Evolutionary conservation across 106 monocot genomes (phyloP), one percentile per base, ranked within the genome.

Genomic region (Platanthera zijinensis): DNA sequence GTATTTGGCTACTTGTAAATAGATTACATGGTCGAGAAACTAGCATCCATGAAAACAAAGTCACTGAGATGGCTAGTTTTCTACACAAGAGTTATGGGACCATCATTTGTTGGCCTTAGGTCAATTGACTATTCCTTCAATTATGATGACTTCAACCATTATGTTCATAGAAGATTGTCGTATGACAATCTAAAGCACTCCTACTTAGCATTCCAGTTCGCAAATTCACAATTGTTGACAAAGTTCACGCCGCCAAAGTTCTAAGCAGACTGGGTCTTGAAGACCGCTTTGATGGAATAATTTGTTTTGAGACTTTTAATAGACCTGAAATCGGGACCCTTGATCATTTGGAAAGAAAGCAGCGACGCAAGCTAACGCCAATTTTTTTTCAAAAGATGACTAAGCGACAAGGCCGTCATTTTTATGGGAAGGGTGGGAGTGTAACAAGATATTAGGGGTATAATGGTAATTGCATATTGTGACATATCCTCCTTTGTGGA

Each of bases 291-390:
- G 90, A 92, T 78, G 90, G 92, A 47, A 85, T 92, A 68, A 90
- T 95, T 56, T 95, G 95, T 75, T 95, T 95, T 76, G 95, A 95
- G 78, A 95, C 95, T 78, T 85, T 95, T 14, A 95, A 95, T 69
- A 78, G 74, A 12, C 79, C 80, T 3, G 28, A 49, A 25, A 25
- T 25, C 25, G 25, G 25, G 25, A 25, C 25, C 25, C 25, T 25
- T 25, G 25, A 25, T 25, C 25, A 25, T 25, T 25, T 25, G 25
- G 25, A 25, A 25, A 25, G 25, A 25, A 25, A 25, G 25, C 25
- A 25, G 25, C 25, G 25, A 25, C 25, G 25, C 25, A 25, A 25
- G 25, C 25, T 25, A 25, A 25, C 0, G 25, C 25, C 25, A 25
- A 25, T 25, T 25, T 0, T 25, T 25, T 25, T 25, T 25, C 0